phyloP scores from a whole-genome alignment of 1,284 basidiomycete species.

The Thecaphora thlaspeos region DNA sequence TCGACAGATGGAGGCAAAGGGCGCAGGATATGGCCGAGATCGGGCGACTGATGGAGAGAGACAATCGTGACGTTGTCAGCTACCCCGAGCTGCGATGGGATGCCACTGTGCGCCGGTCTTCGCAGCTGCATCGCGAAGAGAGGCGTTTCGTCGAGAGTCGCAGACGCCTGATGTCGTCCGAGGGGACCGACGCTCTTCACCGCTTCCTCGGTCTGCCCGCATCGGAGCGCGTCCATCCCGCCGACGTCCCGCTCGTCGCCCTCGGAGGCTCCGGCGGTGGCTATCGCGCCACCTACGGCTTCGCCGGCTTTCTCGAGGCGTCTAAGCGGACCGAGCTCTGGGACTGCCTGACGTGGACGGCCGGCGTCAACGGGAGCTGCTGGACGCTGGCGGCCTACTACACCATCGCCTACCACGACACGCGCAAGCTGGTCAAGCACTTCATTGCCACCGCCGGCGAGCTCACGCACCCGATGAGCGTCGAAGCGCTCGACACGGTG shows the following conservation, averaged over 20 bases:
- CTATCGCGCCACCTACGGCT: constrained; percentile 54
- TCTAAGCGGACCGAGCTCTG: constrained; percentile 48
- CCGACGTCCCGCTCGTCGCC: constrained; percentile 55
- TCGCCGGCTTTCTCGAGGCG: constrained; percentile 44
- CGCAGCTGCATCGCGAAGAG: constrained; percentile 36
- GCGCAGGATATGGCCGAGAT: constrained; percentile 41
- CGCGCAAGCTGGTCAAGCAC: constrained; percentile 37
- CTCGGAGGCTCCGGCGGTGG: constrained; percentile 58
- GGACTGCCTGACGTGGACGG: constrained; percentile 50
- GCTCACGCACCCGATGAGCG: constrained; percentile 49
- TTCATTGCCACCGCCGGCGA: constrained; percentile 45
- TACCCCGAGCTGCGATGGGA: constrained; percentile 51
- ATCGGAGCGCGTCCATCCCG: constrained; percentile 51
- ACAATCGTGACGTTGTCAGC: constrained; percentile 26
- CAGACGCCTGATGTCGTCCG: constrained; percentile 18
- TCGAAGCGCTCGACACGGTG: constrained; percentile 47
- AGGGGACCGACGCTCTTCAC: constrained; percentile 22
- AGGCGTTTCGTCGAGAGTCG: constrained; percentile 26
- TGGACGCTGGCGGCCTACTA: constrained; percentile 55
- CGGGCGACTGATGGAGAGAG: constrained; percentile 18
- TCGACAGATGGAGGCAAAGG: constrained; percentile 39
- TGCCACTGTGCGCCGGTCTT: constrained; percentile 39
- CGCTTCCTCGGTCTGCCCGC: constrained; percentile 29
- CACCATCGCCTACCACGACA: constrained; percentile 35
- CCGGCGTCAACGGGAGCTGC: constrained; percentile 56